Evolutionary conservation across 176 grass and related monocot species (phyloP), one percentile per base, ranked within the genome.

Genomic region (Calamus simplicifolius): DNA sequence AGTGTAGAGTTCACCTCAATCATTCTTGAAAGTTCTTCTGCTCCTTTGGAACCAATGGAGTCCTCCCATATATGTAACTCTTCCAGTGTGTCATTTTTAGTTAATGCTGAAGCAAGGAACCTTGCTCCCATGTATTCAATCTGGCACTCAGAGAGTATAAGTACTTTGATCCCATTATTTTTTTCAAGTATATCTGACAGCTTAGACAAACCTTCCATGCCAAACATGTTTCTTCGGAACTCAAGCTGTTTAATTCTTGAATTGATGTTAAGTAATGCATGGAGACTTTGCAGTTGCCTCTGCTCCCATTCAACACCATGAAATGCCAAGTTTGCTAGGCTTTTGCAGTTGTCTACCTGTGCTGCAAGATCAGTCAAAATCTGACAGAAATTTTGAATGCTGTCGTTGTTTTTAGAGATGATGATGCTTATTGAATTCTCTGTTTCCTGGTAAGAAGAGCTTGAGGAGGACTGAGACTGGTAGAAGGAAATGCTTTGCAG

Each of bases 51-150:
- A 5, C 83, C 77, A 12, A 88, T 82, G 27, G 83, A 88, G 54
- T 97, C 87, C 50, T 97, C 87, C 87, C 83, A 91, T 72, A 91
- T 51, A 52, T 90, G 92, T 50, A 97, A 53, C 59, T 97, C 92
- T 77, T 97, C 87, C 51, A 97, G 75, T 0, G n/a, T n/a, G 25
- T 73, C 65, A 69, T 91, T 90, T 50, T 72, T 82, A 60, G 71
- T 65, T 77, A 97, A 76, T 29, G 83, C 87, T 49, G 84, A 97
- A 43, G 84, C 84, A 18, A 97, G 87, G 66, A 85, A 56, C 26
- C 57, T 79, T 0, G 75, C 84, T 21, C 92, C 92, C 30, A 60
- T 8, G 6, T 69, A 70, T 49, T 78, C 87, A 54, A 97, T 87
- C 57, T 72, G 69, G 58, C 87, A 85, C 51, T 77, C 78, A 54